phyloP scores from a whole-genome alignment of 1,284 basidiomycete genomes.

The Trichosporon sp. region DNA sequence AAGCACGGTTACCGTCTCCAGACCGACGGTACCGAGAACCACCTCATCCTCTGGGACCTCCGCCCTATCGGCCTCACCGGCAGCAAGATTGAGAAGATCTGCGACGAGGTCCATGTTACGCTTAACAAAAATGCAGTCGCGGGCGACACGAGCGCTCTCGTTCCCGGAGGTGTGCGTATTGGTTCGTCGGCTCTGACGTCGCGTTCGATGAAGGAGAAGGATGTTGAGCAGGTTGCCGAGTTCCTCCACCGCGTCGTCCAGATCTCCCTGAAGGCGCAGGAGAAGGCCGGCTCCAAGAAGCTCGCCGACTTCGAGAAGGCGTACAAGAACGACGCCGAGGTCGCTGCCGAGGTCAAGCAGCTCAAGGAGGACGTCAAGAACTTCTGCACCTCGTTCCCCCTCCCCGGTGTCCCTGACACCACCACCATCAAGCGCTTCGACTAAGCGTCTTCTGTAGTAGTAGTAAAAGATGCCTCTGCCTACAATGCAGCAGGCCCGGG shows the following conservation, averaged over 20 bases:
- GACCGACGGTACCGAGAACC: constrained; percentile 96
- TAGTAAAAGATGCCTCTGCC: constrained; percentile 15
- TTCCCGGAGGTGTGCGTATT: constrained; percentile 95
- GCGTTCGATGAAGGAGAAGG: constrained; percentile 83
- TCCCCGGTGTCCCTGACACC: constrained; percentile 81
- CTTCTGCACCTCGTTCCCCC: constrained; percentile 85
- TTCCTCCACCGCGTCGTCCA: constrained; percentile 93
- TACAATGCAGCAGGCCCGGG: neutral
- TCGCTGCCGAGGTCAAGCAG: constrained; percentile 18
- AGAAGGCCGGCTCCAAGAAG: constrained; percentile 91
- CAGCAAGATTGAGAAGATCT: constrained; percentile 97
- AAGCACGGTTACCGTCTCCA: constrained; percentile 90
- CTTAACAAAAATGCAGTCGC: constrained; percentile 66
- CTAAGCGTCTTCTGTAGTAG: constrained; percentile 20
- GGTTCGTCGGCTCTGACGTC: constrained; percentile 94
- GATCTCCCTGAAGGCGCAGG: constrained; percentile 81
- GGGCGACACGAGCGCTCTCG: constrained; percentile 71
- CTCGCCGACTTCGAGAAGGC: constrained; percentile 93
- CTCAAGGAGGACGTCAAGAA: constrained; percentile 53
- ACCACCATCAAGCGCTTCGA: constrained; percentile 33
- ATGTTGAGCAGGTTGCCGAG: constrained; percentile 79
- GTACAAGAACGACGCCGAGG: constrained; percentile 60
- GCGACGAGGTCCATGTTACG: constrained; percentile 93
- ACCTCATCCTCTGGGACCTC: constrained; percentile 97
- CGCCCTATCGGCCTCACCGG: constrained; percentile 93